Evolutionary conservation across 2,329 filamentous ascomycete species (phyloP).

Genomic region (Geoglossum cookeanum): DNA sequence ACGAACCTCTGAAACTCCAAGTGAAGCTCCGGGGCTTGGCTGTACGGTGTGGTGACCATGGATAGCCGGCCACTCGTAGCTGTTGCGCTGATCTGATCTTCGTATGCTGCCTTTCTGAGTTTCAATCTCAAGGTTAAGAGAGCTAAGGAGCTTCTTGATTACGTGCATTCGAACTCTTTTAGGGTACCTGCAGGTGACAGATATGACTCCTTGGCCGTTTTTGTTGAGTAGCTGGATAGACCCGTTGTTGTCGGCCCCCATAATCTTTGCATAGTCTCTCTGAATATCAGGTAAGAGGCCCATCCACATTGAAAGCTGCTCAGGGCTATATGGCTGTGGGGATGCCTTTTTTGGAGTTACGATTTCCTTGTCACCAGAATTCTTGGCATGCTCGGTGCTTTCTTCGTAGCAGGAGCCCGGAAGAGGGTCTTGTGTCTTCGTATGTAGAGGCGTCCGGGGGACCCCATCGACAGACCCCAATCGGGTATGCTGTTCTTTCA

Average conservation of each 20-base stretch:
- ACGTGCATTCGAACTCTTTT: not conserved
- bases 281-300: not conserved
- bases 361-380: not conserved
- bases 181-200: not conserved
- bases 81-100: not conserved
- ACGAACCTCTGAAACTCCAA: not conserved
- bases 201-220: not conserved
- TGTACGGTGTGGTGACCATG: not conserved
- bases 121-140: not conserved
- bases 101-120: not conserved
- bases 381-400: not conserved
- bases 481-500: not conserved
- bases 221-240: not conserved
- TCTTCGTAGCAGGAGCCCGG: not conserved
- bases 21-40: not conserved
- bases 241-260: not conserved
- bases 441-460: not conserved
- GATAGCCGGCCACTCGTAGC: not conserved
- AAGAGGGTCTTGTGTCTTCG: not conserved
- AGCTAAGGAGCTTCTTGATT: not conserved
- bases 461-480: not conserved
- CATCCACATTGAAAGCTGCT: not conserved
- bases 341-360: not conserved
- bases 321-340: not conserved
- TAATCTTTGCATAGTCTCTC: not conserved